These are phyloP conservation scores for Aspergillus terreus DNA, from an alignment of 2,329 filamentous ascomycete species.

Conservation along the genomic window DNA sequence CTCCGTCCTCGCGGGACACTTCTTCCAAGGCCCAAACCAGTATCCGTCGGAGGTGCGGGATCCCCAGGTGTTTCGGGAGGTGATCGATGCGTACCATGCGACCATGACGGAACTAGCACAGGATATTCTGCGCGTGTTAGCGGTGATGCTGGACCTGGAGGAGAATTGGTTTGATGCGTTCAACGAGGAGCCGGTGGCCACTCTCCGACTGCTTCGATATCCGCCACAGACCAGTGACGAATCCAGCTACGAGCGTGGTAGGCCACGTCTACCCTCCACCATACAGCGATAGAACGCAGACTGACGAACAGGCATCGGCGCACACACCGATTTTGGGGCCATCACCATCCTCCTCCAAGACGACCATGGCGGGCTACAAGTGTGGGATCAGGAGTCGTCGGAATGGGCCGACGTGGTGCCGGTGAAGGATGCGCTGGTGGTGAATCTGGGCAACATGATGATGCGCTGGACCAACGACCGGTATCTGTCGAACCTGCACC, in stretches of 20 bases:
- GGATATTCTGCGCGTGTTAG: constrained; percentile 14
- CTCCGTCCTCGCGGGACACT: constrained; percentile 12
- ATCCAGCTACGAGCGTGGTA: constrained; percentile 15
- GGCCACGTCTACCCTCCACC: neutral
- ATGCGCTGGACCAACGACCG: constrained; percentile 26
- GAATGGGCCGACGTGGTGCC: constrained; percentile 25
- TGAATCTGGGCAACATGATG: constrained; percentile 31
- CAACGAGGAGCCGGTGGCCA: constrained; percentile 22
- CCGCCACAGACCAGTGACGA: constrained; percentile 21
- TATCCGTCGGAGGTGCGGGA: constrained; percentile 8
- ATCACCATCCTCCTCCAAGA: constrained; percentile 32
- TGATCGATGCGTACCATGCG: constrained; percentile 9
- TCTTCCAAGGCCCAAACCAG: constrained; percentile 21
- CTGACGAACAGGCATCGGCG: constrained; percentile 21
- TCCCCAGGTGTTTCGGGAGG: neutral
- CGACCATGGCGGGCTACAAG: constrained; percentile 23
- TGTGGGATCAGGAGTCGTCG: constrained; percentile 18
- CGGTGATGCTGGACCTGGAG: constrained; percentile 13
- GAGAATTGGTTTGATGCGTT: constrained; percentile 20
- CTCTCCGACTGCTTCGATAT: constrained; percentile 25
- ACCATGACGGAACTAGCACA: constrained; percentile 15
- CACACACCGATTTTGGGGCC: constrained; percentile 32
- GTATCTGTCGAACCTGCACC: constrained; percentile 26
- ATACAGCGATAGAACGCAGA: neutral
- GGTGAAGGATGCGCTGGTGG: constrained; percentile 21